Base-by-base conservation (phyloP, 768 basidiomycete species). In the Leccinum truebloodii region DNA sequence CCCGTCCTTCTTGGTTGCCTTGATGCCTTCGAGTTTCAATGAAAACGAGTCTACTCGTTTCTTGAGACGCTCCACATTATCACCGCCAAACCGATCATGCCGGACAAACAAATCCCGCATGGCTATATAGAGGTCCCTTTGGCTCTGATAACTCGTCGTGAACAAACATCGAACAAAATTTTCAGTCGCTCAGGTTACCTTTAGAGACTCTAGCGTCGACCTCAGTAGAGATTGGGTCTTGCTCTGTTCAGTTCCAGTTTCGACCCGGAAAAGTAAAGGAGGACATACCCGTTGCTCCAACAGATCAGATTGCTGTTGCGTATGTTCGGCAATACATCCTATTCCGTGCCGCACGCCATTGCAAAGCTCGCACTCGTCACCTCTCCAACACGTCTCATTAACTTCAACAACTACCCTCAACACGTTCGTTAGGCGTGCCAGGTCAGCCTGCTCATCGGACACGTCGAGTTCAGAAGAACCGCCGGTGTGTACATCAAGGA, bases 61-160 rank as follows among this genome's bases (percentile, higher is more conserved):
- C 75, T 88, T 88, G 59, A 98, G 78, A 37, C 89, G 83, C 59
- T 97, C 94, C 2, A 94, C 92, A 63, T 90, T 87, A 69, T 98
- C 96, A 41, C 86, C 81, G 0, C 94, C 92, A 48, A 95, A 81
- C n/a, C 92, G 86, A 63, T 95, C 94, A 65, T 94, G 89, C 22
- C 95, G 86, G 56, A 88, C 79, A 70, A 95, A 90, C 7, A 96
- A 80, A 67, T 97, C 95, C 39, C 92, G 85, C 70, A 89, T 89
- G 6, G 94, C 88, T 54, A 94, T 78, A 71, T 94, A 95, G 8
- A 98, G 79, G 71, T 95, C 92, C 30, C 92, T 86, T 75, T 97
- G 87, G 51, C 76, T 76, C 86, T 94, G 76, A 49, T 37, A 48
- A 61, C 3, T 58, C 24, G 30, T 24, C 20, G 44, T 71, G 8